A percentile compares a stretch with the other conserved stretches of the same genome.
phyloP scores from a whole-genome alignment of 495 filamentous ascomycete genomes.

The Xylaria castorea region DNA sequence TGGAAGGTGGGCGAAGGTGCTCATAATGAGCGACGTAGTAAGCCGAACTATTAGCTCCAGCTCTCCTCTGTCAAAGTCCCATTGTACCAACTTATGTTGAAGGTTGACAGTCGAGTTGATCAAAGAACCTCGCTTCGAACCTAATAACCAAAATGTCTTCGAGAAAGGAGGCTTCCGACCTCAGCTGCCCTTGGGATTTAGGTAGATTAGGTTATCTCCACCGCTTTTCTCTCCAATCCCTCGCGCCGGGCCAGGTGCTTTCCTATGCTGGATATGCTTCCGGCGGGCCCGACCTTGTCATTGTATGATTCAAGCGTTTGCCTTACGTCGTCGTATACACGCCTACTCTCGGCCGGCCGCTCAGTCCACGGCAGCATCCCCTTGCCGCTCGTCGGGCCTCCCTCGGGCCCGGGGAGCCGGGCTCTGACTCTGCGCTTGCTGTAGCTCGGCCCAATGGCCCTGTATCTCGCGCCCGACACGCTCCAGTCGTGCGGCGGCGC shows the following conservation, averaged over 20 bases:
- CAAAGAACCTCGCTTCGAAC: neutral
- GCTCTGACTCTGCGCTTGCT: slow-evolving; percentile 1
- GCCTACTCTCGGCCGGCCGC: neutral
- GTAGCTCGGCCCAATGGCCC: slow-evolving; percentile 35
- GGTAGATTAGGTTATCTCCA: neutral
- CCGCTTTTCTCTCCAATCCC: neutral
- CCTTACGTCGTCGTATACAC: neutral
- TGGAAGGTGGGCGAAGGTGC: neutral
- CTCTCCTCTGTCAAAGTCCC: too few species aligned
- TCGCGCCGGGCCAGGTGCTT: neutral
- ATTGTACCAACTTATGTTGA: neutral
- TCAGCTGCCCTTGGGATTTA: neutral
- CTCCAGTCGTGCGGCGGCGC: slow-evolving; percentile 44
- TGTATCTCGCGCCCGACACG: slow-evolving; percentile 47
- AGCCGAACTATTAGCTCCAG: too few species aligned
- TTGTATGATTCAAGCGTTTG: neutral
- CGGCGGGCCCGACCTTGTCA: neutral
- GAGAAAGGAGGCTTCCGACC: neutral
- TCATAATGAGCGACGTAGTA: neutral
- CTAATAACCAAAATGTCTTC: neutral
- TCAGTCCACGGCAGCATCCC: slow-evolving; percentile 32
- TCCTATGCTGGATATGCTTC: neutral
- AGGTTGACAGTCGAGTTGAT: neutral
- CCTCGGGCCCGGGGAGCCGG: neutral
- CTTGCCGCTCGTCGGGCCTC: neutral